Base-by-base conservation (phyloP, 352 stramenopile species). In the Pythium apleroticum region DNA sequence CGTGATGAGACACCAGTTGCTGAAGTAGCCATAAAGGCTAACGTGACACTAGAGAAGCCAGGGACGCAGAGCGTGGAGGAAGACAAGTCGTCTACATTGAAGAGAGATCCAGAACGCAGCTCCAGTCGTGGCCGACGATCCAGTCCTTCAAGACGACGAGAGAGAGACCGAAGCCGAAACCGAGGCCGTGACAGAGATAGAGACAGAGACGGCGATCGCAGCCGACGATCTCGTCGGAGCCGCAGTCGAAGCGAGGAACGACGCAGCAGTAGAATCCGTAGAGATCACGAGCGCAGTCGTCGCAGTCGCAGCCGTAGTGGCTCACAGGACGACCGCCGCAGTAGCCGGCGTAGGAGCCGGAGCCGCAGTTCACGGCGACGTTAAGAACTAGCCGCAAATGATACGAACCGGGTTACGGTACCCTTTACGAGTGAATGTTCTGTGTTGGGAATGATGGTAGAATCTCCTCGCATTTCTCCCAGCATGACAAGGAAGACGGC, bases 301-400 rank as follows among this genome's bases (percentile, higher is more conserved):
- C 62, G 56, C 3, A 71, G 64, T 43, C 64, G 39, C 19, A 71
- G 64, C 33, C 64, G 39, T 12, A 71, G 64, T 27, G 22, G 25
- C 24, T 35, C 39, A 19, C 9, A 52, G 19, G 25, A 33, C 15
- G 22, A 54, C 4, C 20, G 48, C 7, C 48, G 48, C 22, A 54
- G 25, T 53, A 33, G 43, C 15, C 39, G 14, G 33, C 31, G 12
- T 19, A 28, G 55, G 22, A 14, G 39, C 20, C 37, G 54, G 10
- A 63, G 62, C 48, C 62, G 62, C 1, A 68, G 52, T 35, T 62
- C 63, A 0, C 63, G 63, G 4, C 22, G 63, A 33, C 63, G 63
- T 60, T 69, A 69, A 20, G 49, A 69, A 65, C 63, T 17, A 28
- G 52, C 59, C 28, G 15, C 10, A 39, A 60, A 39, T 28, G 20